Percentiles rank a stretch among this genome's conserved stretches.
These are phyloP conservation scores for Psidium guajava DNA, from an alignment of 345 rosid species.

Conservation along the genomic window DNA sequence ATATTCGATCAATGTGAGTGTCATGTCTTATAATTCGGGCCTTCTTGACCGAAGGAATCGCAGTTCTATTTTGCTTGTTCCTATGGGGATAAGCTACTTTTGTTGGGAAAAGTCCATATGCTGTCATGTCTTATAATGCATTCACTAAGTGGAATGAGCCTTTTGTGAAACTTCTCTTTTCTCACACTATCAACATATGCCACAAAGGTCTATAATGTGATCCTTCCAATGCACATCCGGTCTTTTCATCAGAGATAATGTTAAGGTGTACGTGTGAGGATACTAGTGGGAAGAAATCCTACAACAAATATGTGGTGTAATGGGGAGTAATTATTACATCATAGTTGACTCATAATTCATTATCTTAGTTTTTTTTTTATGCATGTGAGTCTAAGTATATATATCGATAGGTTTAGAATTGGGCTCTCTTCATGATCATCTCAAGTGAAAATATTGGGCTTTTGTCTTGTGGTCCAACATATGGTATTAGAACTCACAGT, in stretches of 20 bases:
- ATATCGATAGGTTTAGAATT: no score
- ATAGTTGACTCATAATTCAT: not conserved
- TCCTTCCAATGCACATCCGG: not conserved
- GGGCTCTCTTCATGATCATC: no score
- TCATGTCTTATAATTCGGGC: no score
- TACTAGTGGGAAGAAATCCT: not conserved
- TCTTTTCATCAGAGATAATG: not conserved
- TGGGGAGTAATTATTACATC: accelerated
- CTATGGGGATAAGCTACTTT: not conserved
- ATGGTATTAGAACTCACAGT: no score
- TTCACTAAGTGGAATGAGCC: not conserved
- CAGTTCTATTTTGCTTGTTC: not conserved
- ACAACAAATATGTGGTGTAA: not conserved
- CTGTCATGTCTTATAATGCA: not conserved
- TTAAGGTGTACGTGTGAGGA: not conserved
- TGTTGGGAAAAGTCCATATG: not conserved
- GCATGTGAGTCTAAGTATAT: no score
- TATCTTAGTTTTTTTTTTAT: no score
- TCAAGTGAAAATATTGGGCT: no score
- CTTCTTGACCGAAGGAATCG: not conserved
- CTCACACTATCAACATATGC: not conserved
- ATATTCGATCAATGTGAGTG: not conserved
- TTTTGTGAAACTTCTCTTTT: not conserved
- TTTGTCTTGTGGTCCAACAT: no score
- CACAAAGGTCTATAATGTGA: not conserved